These are phyloP conservation scores for Nidula niveotomentosa DNA, from an alignment of 1,284 basidiomycete species.

Conservation along the genomic window DNA sequence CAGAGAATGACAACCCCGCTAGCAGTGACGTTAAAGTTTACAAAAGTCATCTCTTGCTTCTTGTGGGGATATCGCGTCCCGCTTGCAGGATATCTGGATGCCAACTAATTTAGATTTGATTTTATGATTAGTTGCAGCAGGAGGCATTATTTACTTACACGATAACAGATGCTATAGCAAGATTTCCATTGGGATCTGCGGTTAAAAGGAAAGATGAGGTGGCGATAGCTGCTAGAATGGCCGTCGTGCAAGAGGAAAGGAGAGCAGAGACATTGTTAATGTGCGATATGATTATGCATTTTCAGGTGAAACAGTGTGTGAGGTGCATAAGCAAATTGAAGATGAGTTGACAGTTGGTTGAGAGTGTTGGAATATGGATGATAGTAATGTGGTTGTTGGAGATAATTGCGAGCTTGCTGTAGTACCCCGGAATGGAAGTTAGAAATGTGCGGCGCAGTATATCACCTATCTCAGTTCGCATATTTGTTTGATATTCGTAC, in stretches of 20 bases:
- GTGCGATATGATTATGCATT: conserved; percentile 73
- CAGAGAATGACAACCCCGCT: conserved; percentile 29
- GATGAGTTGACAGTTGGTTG: too few species aligned
- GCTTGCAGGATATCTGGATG: conserved; percentile 51
- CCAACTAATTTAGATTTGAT: conserved; percentile 4
- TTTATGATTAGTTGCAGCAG: neutral
- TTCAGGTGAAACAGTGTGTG: too few species aligned
- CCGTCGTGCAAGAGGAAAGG: conserved; percentile 79
- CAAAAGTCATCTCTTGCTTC: conserved; percentile 72
- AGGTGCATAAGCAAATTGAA: too few species aligned
- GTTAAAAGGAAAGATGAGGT: conserved; percentile 68
- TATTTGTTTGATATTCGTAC: too few species aligned
- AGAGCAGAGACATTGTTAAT: conserved; percentile 75
- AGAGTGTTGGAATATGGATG: too few species aligned
- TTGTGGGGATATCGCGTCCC: conserved; percentile 52
- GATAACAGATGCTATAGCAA: conserved; percentile 64
- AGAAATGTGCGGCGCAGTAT: too few species aligned
- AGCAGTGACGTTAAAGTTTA: conserved; percentile 77
- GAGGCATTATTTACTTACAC: conserved; percentile 45
- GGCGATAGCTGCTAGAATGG: conserved; percentile 72
- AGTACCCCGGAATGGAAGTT: too few species aligned
- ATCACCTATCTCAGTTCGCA: too few species aligned
- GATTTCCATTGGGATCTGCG: conserved; percentile 52
- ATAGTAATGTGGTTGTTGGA: too few species aligned
- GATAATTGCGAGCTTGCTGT: too few species aligned